Evolutionary conservation across 306 rosid species (phyloP).

Genomic region (Potentilla sterilis): DNA sequence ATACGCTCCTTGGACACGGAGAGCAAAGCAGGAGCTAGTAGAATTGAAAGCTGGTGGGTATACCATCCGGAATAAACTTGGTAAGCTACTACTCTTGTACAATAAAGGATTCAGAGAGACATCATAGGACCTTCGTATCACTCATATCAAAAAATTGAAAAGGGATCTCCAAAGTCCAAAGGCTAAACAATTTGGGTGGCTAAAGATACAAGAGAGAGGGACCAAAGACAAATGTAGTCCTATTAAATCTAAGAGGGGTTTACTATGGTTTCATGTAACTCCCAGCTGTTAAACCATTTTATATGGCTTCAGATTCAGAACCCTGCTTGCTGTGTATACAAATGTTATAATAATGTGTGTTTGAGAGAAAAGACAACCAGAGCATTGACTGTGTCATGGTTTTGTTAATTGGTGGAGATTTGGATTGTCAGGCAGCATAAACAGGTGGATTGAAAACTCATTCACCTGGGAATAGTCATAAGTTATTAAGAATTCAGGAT

Average conservation of each 20-base stretch:
- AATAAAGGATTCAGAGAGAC: conserved; percentile 38
- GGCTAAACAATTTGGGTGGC: conserved; percentile 28
- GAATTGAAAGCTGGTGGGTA: conserved; percentile 33
- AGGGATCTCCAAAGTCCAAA: conserved; percentile 31
- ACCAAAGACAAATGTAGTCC: conserved; percentile 24
- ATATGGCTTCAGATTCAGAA: conserved; percentile 11
- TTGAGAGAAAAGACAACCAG: conserved; percentile 8
- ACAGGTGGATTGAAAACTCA: background rate
- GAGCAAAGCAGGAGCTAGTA: conserved; percentile 32
- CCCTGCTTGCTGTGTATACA: background rate
- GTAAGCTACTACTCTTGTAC: conserved; percentile 23
- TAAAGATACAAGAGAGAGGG: conserved; percentile 34
- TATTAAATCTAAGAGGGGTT: conserved; percentile 31
- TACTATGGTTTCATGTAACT: conserved; percentile 38
- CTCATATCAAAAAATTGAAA: conserved; percentile 30
- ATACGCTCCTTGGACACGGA: conserved; percentile 9
- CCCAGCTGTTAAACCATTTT: conserved; percentile 37
- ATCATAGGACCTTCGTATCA: conserved; percentile 46
- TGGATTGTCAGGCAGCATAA: conserved; percentile 2
- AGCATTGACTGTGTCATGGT: background rate
- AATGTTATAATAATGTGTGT: background rate
- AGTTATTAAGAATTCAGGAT: background rate
- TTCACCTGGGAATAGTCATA: background rate
- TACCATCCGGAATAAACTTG: conserved; percentile 18
- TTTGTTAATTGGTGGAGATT: background rate